Conservation (phyloP, 306 rosid genomes). For the Quercus variabilis region DNA sequence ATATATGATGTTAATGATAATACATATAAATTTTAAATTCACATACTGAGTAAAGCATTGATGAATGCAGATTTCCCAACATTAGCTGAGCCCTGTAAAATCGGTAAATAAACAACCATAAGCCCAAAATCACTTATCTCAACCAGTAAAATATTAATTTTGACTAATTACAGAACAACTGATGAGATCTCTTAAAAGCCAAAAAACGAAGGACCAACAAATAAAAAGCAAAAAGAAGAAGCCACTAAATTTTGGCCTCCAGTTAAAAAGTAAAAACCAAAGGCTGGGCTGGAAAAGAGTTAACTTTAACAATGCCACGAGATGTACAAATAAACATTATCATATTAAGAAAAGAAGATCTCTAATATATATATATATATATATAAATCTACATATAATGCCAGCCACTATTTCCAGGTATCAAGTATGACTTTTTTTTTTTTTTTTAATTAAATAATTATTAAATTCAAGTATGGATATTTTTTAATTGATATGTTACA, state of each 20-base stretch:
- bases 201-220: not conserved
- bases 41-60: slow-evolving; percentile 87
- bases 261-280: too few species aligned
- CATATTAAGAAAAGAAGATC: not conserved
- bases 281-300: too few species aligned
- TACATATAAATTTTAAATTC: slow-evolving; percentile 7
- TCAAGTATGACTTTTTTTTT: too few species aligned
- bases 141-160: not conserved
- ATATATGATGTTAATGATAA: not conserved
- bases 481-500: not conserved
- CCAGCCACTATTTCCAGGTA: not conserved
- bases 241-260: too few species aligned
- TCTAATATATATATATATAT: too few species aligned
- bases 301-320: not conserved
- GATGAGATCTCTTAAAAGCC: not conserved
- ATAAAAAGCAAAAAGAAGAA: too few species aligned
- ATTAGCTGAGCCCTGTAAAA: slow-evolving; percentile 82
- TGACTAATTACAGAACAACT: not conserved
- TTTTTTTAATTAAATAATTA: too few species aligned
- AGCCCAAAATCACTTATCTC: slow-evolving; percentile 5
- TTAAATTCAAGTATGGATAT: not conserved
- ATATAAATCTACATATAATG: not conserved
- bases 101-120: slow-evolving; percentile 9
- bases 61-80: slow-evolving; percentile 98
- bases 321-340: not conserved